phyloP scores from a whole-genome alignment of 1,284 basidiomycete species.

The Porodaedalea pini region DNA sequence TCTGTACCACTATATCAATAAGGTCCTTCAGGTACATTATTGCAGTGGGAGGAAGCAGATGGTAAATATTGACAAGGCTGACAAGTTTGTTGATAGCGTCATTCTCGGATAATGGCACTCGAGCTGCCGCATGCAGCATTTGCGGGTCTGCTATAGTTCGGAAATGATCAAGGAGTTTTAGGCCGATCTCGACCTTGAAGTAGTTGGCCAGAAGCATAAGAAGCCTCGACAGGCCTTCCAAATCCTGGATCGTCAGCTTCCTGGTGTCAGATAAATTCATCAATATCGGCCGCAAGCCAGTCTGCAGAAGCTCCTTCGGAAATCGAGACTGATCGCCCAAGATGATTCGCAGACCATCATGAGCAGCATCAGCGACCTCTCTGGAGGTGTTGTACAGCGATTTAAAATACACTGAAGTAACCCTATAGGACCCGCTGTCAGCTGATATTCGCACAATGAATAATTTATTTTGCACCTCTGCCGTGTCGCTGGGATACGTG shows the following conservation, averaged over 20 bases:
- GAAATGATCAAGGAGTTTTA: constrained; percentile 96
- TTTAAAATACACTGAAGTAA: constrained; percentile 98
- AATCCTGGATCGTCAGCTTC: constrained; percentile 88
- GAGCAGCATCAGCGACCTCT: constrained; percentile 94
- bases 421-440: constrained; percentile 43
- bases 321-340: constrained; percentile 88
- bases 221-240: constrained; percentile 94
- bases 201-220: constrained; percentile 96
- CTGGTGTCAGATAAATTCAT: constrained; percentile 99
- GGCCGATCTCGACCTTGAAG: constrained; percentile 99
- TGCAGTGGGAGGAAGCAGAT: constrained; percentile 89
- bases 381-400: constrained; percentile 92
- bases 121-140: constrained; percentile 77
- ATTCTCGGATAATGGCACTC: constrained; percentile 80
- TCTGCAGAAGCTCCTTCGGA: constrained; percentile 94
- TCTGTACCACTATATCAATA: constrained; percentile 87
- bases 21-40: constrained; percentile 90
- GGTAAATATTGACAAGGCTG: constrained; percentile 94
- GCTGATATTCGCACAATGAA: constrained; percentile 16
- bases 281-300: constrained; percentile 91
- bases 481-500: constrained; percentile 76
- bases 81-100: constrained; percentile 93
- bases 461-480: constrained; percentile 57
- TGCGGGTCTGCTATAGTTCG: constrained; percentile 83
- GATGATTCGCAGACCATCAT: constrained; percentile 89